Evolutionary conservation across 345 rosid genomes (phyloP).

Genomic region (sweet orange (Citrus sinensis)): DNA sequence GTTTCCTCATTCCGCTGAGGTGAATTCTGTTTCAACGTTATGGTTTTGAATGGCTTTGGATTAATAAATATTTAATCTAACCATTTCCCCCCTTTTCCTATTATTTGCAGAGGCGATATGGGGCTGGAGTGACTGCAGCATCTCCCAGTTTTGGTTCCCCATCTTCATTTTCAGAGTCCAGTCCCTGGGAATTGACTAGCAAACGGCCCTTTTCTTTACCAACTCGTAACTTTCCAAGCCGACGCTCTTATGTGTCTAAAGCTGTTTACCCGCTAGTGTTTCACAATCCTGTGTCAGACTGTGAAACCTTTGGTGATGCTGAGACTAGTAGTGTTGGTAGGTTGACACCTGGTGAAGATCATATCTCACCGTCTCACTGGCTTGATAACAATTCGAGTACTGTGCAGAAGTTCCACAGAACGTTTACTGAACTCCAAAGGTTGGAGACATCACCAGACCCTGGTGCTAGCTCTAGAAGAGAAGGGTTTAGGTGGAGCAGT

Average conservation of each 20-base stretch:
- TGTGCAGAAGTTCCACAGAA: slow-evolving; percentile 44
- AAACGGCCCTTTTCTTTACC: slow-evolving; percentile 38
- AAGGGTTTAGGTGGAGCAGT: slow-evolving; percentile 74
- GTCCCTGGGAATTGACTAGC: slow-evolving; percentile 49
- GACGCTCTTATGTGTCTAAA: slow-evolving; percentile 54
- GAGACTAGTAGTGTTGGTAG: slow-evolving; percentile 37
- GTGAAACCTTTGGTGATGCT: slow-evolving; percentile 42
- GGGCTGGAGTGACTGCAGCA: slow-evolving; percentile 30
- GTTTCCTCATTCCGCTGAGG: slow-evolving; percentile 51
- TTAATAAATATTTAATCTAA: neutral
- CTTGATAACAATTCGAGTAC: slow-evolving; percentile 34
- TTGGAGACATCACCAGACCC: slow-evolving; percentile 52
- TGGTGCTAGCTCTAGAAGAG: slow-evolving; percentile 63
- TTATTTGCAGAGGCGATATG: slow-evolving; percentile 45
- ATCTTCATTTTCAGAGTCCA: slow-evolving; percentile 46
- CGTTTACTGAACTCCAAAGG: slow-evolving; percentile 46
- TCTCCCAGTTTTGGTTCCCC: slow-evolving; percentile 62
- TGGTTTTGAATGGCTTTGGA: slow-evolving; percentile 3
- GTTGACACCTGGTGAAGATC: slow-evolving; percentile 48
- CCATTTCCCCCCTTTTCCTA: slow-evolving; percentile 11
- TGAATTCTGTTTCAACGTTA: slow-evolving; percentile 18
- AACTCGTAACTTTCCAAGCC: slow-evolving; percentile 33
- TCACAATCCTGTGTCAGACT: slow-evolving; percentile 77
- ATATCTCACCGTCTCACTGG: slow-evolving; percentile 45
- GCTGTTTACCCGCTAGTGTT: slow-evolving; percentile 69